Evolutionary conservation across 2,329 filamentous ascomycete species (phyloP).

Genomic region (Fusarium drepaniforme): DNA sequence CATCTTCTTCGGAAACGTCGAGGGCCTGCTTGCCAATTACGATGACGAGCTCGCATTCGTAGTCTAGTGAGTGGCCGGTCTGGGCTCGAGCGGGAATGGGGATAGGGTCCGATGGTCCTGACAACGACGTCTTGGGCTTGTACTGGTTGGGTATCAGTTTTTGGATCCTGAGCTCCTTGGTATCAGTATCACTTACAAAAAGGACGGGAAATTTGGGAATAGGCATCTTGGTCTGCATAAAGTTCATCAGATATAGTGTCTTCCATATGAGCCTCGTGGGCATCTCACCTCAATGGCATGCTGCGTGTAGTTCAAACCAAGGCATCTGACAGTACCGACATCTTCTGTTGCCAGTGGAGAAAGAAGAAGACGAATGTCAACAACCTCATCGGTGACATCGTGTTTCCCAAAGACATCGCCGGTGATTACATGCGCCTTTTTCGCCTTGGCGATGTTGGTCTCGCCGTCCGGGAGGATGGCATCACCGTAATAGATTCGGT

Average conservation of each 20-base stretch:
- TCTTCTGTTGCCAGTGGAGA: neutral
- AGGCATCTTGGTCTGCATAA: neutral
- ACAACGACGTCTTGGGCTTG: neutral
- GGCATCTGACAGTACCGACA: neutral
- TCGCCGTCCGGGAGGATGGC: neutral
- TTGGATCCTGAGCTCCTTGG: too few species aligned
- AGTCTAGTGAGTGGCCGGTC: neutral
- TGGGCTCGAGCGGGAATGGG: neutral
- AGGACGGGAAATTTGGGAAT: neutral
- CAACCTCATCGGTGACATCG: neutral
- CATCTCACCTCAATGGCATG: neutral
- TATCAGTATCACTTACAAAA: neutral
- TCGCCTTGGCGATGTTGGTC: neutral
- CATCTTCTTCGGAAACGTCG: neutral
- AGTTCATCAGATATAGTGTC: neutral
- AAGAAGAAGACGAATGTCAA: neutral
- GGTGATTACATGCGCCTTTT: neutral
- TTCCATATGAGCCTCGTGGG: neutral
- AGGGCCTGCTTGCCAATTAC: neutral
- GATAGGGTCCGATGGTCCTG: neutral
- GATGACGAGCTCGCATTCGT: neutral
- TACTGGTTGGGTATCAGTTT: neutral
- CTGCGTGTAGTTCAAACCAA: neutral
- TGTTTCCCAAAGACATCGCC: neutral
- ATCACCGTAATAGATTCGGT: neutral